These are phyloP conservation scores for Talaromyces pinophilus DNA, from an alignment of 2,329 filamentous ascomycete species.

Conservation along the genomic window DNA sequence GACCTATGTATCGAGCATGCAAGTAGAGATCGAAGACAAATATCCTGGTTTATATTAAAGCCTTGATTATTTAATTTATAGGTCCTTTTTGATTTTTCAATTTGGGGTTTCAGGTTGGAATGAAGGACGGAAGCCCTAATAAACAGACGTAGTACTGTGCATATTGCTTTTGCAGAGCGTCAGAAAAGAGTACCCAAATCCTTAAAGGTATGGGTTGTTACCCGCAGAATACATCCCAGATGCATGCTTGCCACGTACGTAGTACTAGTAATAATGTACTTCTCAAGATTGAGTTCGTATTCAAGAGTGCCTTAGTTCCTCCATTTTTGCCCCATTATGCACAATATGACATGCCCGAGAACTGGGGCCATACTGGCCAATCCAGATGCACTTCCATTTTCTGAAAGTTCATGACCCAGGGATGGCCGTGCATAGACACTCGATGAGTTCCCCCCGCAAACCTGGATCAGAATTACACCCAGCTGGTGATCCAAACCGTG, in stretches of 20 bases:
- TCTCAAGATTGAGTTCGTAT: not conserved
- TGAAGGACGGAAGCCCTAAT: not conserved
- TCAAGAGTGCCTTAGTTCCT: not conserved
- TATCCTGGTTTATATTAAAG: not conserved
- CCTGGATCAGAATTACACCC: not conserved
- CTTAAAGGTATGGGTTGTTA: not conserved
- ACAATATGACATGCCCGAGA: not conserved
- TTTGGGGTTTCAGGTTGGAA: not conserved
- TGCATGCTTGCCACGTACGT: not conserved
- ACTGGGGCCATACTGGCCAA: not conserved
- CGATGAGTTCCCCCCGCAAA: not conserved
- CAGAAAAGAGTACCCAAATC: not conserved
- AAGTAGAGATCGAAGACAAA: not conserved
- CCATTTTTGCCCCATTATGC: conserved; percentile 4
- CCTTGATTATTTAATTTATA: not conserved
- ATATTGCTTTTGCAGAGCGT: not conserved
- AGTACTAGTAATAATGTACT: not conserved
- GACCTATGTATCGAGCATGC: not conserved
- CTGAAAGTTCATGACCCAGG: not conserved
- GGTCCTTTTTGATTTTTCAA: not conserved
- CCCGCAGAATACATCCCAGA: not conserved
- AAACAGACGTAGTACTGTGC: not conserved
- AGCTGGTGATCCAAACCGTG: not conserved
- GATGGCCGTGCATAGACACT: not conserved
- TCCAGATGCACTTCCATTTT: not conserved